phyloP scores from a whole-genome alignment of 78 protist species.

The Dictyostelium discoideum region dicty_2.7 NC_007088.5:7459001-7459500 shows the following conservation, averaged over 20 bases:
- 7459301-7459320: not conserved
- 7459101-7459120: not conserved
- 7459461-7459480: slow-evolving; percentile 39
- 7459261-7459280: not conserved
- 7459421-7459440: slow-evolving; percentile 29
- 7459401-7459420: slow-evolving; percentile 25
- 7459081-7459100: too few species aligned
- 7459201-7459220: not conserved
- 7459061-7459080: not conserved
- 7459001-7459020: not conserved
- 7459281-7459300: not conserved
- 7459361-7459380: slow-evolving; percentile 9
- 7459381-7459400: slow-evolving; percentile 21
- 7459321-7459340: slow-evolving; percentile 18
- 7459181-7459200: not conserved
- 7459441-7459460: slow-evolving; percentile 52
- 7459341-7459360: slow-evolving; percentile 33
- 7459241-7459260: not conserved
- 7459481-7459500: slow-evolving; percentile 66
- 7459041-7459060: not conserved
- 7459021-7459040: not conserved
- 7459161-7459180: not conserved
- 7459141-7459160: not conserved
- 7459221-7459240: not conserved
- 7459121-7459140: not conserved